Evolutionary conservation across 805 yeast species (phyloP), one percentile per base, ranked within the genome.

Genomic region (Cyberlindnera veronae): DNA sequence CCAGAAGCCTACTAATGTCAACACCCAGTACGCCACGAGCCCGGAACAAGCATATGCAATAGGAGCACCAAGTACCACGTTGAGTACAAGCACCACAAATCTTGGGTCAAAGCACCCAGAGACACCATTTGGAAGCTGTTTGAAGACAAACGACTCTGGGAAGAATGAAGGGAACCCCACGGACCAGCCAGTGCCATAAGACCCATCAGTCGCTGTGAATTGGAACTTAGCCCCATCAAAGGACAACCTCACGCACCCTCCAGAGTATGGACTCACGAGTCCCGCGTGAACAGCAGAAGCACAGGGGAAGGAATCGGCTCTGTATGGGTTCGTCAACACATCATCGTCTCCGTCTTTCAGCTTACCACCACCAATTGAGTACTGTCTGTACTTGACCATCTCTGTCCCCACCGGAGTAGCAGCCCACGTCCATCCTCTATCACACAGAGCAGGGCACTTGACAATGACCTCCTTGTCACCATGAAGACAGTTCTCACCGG

Each of bases 231-330:
- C 63, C 6, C 91, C 88, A 8, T 62, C 55, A 58, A 77, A 81
- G 2, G 77, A 63, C 14, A 84, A 49, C 36, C 72, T 67, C 1
- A 85, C 89, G 57, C 91, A 83, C 0, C 95, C 96, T 2, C 98
- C 98, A 42, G 65, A 66, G 20, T 70, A 54, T 12, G 91, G 81
- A 0, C 93, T 81, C 1, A 89, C 64, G 0, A 81, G 60, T 2
- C 96, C 96, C 2, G 90, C 79, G 61, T 90, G 96, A 4, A 85
- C 76, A 0, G 93, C 97, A 3, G 96, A 84, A 0, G 89, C 91
- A 59, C 98, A 90, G 0, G 91, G 81, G 52, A 70, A 89, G 1
- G 96, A 86, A 62, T 90, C 98, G 0, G 87, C 90, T 48, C 98
- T 69, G 56, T 88, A 90, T 0, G 90, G 89, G 19, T 63, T 51